A percentile compares a stretch with the other conserved stretches of the same genome.
Evolutionary conservation across 2,329 filamentous ascomycete genomes (phyloP).

Genomic region (Uncinocarpus reesii): DNA sequence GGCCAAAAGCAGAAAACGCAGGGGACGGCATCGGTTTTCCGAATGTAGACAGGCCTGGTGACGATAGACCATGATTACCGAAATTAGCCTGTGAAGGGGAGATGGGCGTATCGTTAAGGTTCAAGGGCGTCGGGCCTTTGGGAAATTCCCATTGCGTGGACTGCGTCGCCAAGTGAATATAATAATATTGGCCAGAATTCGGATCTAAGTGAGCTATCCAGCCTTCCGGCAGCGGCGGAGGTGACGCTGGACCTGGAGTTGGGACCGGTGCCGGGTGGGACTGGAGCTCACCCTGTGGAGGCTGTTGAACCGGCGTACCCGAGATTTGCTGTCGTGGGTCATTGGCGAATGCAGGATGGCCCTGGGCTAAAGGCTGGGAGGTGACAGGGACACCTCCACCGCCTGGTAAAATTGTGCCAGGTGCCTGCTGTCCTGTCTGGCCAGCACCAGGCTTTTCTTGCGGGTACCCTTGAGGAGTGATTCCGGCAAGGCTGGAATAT

Average conservation of each 20-base stretch:
- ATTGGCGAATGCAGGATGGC: conserved; percentile 86
- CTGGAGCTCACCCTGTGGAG: conserved; percentile 5
- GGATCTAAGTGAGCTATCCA: conserved; percentile 97
- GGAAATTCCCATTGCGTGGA: conserved; percentile 99
- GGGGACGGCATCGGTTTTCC: conserved; percentile 61
- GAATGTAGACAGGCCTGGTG: conserved; percentile 29
- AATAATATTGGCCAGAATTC: conserved; percentile 96
- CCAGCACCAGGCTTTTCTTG: conserved; percentile 57
- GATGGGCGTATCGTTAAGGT: conserved; percentile 68
- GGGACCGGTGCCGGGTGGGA: conserved; percentile 26
- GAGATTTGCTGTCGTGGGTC: conserved; percentile 46
- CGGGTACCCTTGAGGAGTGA: conserved; percentile 48
- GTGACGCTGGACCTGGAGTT: conserved; percentile 60
- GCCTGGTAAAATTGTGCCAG: conserved; percentile 18
- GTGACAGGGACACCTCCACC: conserved; percentile 20
- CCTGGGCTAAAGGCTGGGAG: conserved; percentile 27
- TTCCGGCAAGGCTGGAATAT: conserved; percentile 64
- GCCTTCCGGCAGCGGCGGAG: conserved; percentile 86
- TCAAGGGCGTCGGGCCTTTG: conserved; percentile 83
- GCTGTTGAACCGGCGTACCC: not conserved
- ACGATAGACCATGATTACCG: conserved; percentile 30
- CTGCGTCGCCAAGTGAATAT: conserved; percentile 90
- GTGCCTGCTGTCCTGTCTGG: conserved; percentile 18
- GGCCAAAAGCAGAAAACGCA: conserved; percentile 49
- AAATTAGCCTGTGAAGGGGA: conserved; percentile 73